A percentile compares a stretch with the other conserved stretches of the same genome.
These are phyloP conservation scores for Limnanthes douglasii DNA, from an alignment of 345 rosid genomes.

Conservation along the genomic window DNA sequence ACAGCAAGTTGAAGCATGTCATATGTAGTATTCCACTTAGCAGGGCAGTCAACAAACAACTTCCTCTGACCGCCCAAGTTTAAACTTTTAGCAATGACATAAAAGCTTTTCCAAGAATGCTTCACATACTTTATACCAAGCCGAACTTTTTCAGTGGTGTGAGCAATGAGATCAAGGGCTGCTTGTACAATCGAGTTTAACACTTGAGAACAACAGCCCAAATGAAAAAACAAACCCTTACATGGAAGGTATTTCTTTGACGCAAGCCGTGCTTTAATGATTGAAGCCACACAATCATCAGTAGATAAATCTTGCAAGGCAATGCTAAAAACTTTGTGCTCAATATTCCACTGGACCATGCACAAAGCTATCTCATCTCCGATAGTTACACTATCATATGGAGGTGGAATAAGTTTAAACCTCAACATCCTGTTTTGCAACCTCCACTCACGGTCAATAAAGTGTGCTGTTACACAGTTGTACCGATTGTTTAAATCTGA, in stretches of 20 bases:
- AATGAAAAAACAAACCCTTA: slow-evolving; percentile 7
- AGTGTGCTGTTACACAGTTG: slow-evolving; percentile 12
- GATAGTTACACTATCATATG: slow-evolving; percentile 9
- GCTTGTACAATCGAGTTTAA: slow-evolving; percentile 10
- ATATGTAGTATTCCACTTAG: slow-evolving; percentile 13
- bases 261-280: slow-evolving; percentile 11
- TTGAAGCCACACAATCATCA: slow-evolving; percentile 9
- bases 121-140: slow-evolving; percentile 14
- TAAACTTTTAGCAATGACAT: slow-evolving; percentile 10
- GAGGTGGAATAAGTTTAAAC: slow-evolving; percentile 13
- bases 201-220: slow-evolving; percentile 10
- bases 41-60: slow-evolving; percentile 11
- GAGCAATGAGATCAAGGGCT: slow-evolving; percentile 11
- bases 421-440: slow-evolving; percentile 14
- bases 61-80: slow-evolving; percentile 8
- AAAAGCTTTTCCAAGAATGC: slow-evolving; percentile 10
- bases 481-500: slow-evolving; percentile 8
- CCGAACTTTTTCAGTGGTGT: slow-evolving; percentile 6
- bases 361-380: slow-evolving; percentile 14
- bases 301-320: slow-evolving; percentile 6
- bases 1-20: slow-evolving; percentile 14
- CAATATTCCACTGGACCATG: slow-evolving; percentile 14
- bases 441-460: slow-evolving; percentile 17
- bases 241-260: slow-evolving; percentile 9
- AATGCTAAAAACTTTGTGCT: slow-evolving; percentile 14